Evolutionary conservation across 192 early-diverging fungal species (phyloP), one percentile per base, ranked within the genome.

Genomic region (Pecoramyces ruminantium): DNA sequence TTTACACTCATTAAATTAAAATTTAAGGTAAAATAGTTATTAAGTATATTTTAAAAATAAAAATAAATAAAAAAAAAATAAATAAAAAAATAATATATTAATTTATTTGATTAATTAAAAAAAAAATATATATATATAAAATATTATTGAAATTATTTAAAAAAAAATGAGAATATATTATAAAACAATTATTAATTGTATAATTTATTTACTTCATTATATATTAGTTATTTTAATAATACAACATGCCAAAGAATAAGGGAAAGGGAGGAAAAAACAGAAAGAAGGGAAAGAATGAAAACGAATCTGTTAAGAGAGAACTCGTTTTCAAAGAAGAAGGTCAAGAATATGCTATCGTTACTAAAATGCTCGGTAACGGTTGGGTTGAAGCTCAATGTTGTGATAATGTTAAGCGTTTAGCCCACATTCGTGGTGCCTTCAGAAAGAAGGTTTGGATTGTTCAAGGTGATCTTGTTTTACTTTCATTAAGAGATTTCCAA

Each of bases 371-470:
- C 81, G 97, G 97, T 78, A 97, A 96, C 87, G 96, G 96, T 77
- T 95, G 95, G 85, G 86, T 98, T 79, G 94, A 96, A 81, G 92
- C 92, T 29, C 93, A 93, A 82, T 95, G 96, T 86, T 91, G 93
- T 82, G 96, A 97, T 85, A 95, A 95, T 77, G 89, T 88, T 42
- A 97, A 93, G 85, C 92, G 95, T 39, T 86, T 96, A 85, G 97
- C 93, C 79, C 95, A 96, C 84, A 98, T 99, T 87, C 95, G 97
- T 79, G 97, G 97, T 78, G 94, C 95, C 81, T 94, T 99, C 92
- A 93, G 96, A 84, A 99, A 98, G 87, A 99, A 97, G 90, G 95
- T 93, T 81, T 89, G 88, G 87, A 96, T 97, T 84, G 92, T 90
- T 82, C 90, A 90, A 80, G 97, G 97, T 78, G 96, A 98, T 82